These are phyloP conservation scores for Xylaria sp. DNA, from an alignment of 2,329 filamentous ascomycete species.

Conservation along the genomic window DNA sequence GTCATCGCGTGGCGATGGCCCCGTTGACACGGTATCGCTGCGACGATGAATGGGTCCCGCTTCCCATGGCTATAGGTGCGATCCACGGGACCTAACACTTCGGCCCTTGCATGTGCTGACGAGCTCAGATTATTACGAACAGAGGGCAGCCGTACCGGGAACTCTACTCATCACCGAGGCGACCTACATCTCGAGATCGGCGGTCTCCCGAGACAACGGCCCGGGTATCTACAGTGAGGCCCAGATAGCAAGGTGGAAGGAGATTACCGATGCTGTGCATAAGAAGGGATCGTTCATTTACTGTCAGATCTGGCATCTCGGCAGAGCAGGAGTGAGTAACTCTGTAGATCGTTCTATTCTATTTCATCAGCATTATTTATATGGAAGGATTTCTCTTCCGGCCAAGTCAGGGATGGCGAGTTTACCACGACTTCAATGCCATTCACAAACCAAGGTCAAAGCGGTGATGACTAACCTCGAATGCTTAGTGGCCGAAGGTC, in stretches of 20 bases:
- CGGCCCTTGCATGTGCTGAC: constrained; percentile 19
- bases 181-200: constrained; percentile 61
- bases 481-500: constrained; percentile 37
- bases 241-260: constrained; percentile 70
- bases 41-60: constrained; percentile 59
- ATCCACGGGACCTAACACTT: background rate
- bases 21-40: constrained; percentile 59
- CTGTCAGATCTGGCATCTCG: constrained; percentile 73
- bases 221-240: constrained; percentile 68
- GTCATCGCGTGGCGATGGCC: constrained; percentile 60
- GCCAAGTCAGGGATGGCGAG: background rate
- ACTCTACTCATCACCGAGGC: constrained; percentile 68
- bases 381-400: background rate
- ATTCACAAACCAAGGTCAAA: background rate
- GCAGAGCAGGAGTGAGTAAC: constrained; percentile 60
- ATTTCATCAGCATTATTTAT: background rate
- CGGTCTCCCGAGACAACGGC: constrained; percentile 59
- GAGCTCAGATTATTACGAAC: constrained; percentile 46
- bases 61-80: constrained; percentile 51
- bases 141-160: constrained; percentile 51
- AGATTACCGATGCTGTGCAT: constrained; percentile 71
- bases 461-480: background rate
- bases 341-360: background rate
- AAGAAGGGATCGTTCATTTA: constrained; percentile 70
- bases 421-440: background rate